phyloP scores from a whole-genome alignment of 495 filamentous ascomycete genomes.

The Podospora bellae-mahoneyi region DNA sequence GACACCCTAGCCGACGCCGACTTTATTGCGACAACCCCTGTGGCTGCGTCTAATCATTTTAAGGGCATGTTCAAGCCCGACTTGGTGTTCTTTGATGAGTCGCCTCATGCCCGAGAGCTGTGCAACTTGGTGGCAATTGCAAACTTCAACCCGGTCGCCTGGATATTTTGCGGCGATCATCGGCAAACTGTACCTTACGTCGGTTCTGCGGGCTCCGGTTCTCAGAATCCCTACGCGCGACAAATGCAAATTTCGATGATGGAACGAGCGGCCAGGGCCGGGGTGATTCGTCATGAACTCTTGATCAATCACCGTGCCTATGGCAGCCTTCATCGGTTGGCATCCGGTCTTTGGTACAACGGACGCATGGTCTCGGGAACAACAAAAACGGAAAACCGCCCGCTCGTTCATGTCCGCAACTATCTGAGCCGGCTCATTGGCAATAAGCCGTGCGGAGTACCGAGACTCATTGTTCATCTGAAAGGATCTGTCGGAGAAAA shows the following conservation, averaged over 20 bases:
- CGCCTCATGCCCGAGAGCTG: slow-evolving; percentile 27
- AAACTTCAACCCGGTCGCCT: slow-evolving; percentile 25
- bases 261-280: slow-evolving; percentile 20
- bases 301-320: slow-evolving; percentile 31
- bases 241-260: slow-evolving; percentile 28
- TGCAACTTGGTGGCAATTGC: slow-evolving; percentile 29
- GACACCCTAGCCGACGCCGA: slow-evolving; percentile 21
- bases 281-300: slow-evolving; percentile 19
- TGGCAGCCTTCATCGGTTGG: slow-evolving; percentile 22
- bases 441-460: background rate
- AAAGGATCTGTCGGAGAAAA: background rate
- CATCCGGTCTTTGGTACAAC: slow-evolving; percentile 23
- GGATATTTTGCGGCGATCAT: slow-evolving; percentile 31
- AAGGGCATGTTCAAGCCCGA: slow-evolving; percentile 26
- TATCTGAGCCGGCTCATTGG: slow-evolving; percentile 13
- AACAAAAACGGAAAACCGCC: background rate
- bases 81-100: slow-evolving; percentile 29
- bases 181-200: slow-evolving; percentile 30
- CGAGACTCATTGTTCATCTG: slow-evolving; percentile 23
- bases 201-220: background rate
- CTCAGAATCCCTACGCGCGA: slow-evolving; percentile 3
- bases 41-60: slow-evolving; percentile 22
- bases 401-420: slow-evolving; percentile 9
- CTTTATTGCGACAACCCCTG: slow-evolving; percentile 30
- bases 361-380: slow-evolving; percentile 16